Conservation (phyloP, 2,329 filamentous ascomycete species). For the Exophiala mesophila region DNA sequence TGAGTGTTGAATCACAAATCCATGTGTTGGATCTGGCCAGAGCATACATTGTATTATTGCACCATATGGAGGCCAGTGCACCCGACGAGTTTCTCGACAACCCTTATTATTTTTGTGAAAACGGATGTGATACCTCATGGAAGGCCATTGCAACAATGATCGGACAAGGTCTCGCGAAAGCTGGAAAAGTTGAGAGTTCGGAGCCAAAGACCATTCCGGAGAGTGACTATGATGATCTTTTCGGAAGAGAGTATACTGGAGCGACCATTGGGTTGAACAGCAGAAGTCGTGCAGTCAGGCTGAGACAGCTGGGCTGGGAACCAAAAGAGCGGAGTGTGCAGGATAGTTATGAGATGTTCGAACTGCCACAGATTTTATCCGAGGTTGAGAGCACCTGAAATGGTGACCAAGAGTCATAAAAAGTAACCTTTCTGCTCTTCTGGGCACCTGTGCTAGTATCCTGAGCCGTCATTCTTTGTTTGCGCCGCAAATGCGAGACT, state of each 20-base stretch:
- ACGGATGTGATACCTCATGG: conserved; percentile 34
- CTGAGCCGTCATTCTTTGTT: no score
- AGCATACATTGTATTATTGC: conserved; percentile 42
- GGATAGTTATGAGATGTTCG: conserved; percentile 38
- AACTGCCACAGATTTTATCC: conserved; percentile 26
- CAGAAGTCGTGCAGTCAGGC: conserved; percentile 39
- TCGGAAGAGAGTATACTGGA: conserved; percentile 31
- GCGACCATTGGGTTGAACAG: conserved; percentile 40
- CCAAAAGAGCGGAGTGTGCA: conserved; percentile 40
- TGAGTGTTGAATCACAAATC: conserved; percentile 38
- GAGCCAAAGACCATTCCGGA: conserved; percentile 34
- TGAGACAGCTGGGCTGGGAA: conserved; percentile 43
- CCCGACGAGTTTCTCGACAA: conserved; percentile 35
- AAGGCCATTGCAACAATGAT: conserved; percentile 36
- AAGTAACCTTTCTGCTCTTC: no score
- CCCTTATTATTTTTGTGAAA: conserved; percentile 48
- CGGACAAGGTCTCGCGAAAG: conserved; percentile 34
- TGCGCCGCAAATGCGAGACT: no score
- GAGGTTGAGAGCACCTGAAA: no score
- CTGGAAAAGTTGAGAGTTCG: conserved; percentile 36
- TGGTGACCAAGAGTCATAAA: no score
- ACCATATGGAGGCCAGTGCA: conserved; percentile 32
- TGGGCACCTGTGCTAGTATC: no score
- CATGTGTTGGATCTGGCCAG: conserved; percentile 47
- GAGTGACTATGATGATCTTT: conserved; percentile 39